Evolutionary conservation across 1,139 yeast species (phyloP).

Genomic region (Diutina neorugosa): DNA sequence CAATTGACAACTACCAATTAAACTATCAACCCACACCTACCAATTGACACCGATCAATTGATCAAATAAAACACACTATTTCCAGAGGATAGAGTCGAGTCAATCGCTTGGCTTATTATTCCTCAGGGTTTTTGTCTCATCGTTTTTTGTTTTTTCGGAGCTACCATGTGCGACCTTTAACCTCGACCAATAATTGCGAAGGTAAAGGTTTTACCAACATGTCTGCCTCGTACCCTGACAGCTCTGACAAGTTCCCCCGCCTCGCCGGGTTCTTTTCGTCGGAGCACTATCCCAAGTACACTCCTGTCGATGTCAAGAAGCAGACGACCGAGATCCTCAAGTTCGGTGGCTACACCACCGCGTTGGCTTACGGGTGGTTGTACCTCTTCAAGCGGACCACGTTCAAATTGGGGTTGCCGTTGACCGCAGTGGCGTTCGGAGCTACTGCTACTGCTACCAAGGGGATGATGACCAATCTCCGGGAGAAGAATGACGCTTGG

Average conservation of each 20-base stretch:
- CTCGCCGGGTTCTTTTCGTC: conserved; percentile 29
- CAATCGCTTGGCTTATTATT: too few species aligned
- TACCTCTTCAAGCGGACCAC: conserved; percentile 37
- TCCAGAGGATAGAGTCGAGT: too few species aligned
- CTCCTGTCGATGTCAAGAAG: conserved; percentile 32
- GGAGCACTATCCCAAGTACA: conserved; percentile 32
- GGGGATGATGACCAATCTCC: conserved; percentile 29
- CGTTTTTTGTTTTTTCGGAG: neutral
- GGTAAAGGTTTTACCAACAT: neutral
- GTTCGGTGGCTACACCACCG: conserved; percentile 32
- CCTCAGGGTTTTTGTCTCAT: too few species aligned
- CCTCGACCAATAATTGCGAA: neutral
- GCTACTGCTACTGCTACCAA: conserved; percentile 32
- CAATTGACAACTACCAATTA: too few species aligned
- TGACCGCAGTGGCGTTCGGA: conserved; percentile 28
- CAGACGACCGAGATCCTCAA: conserved; percentile 29
- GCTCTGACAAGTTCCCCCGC: conserved; percentile 30
- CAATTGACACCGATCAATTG: too few species aligned
- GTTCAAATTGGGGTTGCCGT: conserved; percentile 30
- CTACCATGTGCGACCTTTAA: neutral
- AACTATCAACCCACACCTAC: too few species aligned
- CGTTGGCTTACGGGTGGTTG: conserved; percentile 38
- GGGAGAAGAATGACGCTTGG: conserved; percentile 41
- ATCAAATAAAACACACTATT: too few species aligned
- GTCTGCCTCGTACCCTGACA: conserved; percentile 15